phyloP scores from a whole-genome alignment of 192 early-diverging fungal genomes.

The Radiomyces spectabilis region DNA sequence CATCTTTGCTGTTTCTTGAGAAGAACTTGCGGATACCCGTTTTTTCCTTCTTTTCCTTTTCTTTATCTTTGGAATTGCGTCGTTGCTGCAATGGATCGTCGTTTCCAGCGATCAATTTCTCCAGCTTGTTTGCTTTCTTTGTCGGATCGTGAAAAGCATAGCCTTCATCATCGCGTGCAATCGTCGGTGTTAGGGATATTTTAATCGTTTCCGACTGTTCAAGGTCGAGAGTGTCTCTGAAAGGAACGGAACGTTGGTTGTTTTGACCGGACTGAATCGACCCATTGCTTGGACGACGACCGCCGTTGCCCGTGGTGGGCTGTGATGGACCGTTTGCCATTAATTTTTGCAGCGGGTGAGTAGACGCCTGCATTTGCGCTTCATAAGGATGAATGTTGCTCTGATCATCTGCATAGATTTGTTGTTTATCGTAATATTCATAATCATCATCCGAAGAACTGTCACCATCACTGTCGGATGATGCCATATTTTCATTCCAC shows the following conservation, averaged over 20 bases:
- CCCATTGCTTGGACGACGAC: not conserved
- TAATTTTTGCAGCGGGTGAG: not conserved
- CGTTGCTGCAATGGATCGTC: not conserved
- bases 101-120: slow-evolving; percentile 7
- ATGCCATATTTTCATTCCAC: slow-evolving; percentile 33
- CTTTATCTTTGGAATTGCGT: not conserved
- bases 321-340: not conserved
- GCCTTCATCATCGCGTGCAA: slow-evolving; percentile 31
- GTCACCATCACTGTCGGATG: slow-evolving; percentile 24
- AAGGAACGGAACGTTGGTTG: too few relatives aligned
- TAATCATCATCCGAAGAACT: slow-evolving; percentile 33
- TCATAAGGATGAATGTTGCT: not conserved
- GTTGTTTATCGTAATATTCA: slow-evolving; percentile 30
- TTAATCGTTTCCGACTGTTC: slow-evolving; percentile 35
- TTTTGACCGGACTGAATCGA: not conserved
- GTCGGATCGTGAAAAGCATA: slow-evolving; percentile 1
- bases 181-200: slow-evolving; percentile 42
- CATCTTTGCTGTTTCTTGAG: slow-evolving; percentile 12
- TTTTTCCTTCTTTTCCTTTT: slow-evolving; percentile 13
- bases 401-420: slow-evolving; percentile 5
- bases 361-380: not conserved
- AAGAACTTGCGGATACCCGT: slow-evolving; percentile 21
- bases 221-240: not conserved
- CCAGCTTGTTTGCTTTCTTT: slow-evolving; percentile 12
- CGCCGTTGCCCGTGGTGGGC: not conserved